Evolutionary conservation across 148 eudicot genomes (phyloP).

Genomic region (Rhododendron simsii): DNA sequence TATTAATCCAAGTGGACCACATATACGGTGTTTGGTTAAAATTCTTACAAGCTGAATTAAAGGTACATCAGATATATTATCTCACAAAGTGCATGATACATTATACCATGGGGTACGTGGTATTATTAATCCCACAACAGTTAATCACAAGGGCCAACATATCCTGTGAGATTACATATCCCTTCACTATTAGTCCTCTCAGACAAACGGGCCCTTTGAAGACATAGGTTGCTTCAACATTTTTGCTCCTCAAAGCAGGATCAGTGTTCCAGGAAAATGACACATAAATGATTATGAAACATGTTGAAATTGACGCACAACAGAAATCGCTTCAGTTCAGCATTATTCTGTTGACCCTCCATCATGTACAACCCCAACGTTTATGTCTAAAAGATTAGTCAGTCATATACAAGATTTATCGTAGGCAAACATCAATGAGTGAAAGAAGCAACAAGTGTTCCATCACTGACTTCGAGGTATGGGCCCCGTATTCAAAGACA

Average conservation of each 20-base stretch:
- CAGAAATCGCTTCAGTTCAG: background rate
- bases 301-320: background rate
- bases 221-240: background rate
- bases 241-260: background rate
- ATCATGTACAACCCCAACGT: background rate
- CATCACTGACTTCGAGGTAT: background rate
- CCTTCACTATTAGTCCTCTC: background rate
- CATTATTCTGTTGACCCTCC: background rate
- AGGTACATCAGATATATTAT: no score
- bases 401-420: background rate
- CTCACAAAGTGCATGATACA: no score
- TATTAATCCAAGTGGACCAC: no score
- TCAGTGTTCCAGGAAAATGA: background rate
- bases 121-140: background rate
- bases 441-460: background rate
- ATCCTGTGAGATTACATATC: background rate
- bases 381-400: background rate
- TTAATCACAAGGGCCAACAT: background rate
- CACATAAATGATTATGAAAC: background rate
- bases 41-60: no score
- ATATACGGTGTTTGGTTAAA: no score
- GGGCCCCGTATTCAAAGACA: background rate
- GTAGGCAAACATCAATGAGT: background rate
- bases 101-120: background rate
- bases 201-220: background rate